A percentile compares a stretch with the other conserved stretches of the same genome.
phyloP scores from a whole-genome alignment of 1,284 basidiomycete species.

The Anthracocystis setariae region DNA sequence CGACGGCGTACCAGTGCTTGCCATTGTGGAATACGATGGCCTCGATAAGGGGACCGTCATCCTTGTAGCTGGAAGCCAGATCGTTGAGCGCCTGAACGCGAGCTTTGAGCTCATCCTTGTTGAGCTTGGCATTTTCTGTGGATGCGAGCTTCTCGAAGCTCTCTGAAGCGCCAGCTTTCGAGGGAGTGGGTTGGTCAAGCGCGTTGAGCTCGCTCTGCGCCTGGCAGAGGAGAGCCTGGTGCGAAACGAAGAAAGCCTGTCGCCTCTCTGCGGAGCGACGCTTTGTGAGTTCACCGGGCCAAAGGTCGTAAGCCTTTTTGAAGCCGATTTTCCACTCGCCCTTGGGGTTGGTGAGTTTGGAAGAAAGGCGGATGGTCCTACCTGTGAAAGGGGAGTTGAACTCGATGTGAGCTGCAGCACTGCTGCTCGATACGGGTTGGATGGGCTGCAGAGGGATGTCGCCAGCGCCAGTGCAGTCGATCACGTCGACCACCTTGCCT shows the following conservation, averaged over 20 bases:
- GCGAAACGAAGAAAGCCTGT: constrained; percentile 63
- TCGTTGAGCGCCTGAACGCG: constrained; percentile 63
- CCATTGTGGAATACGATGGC: constrained; percentile 67
- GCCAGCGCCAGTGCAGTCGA: constrained; percentile 67
- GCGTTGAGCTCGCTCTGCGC: constrained; percentile 57
- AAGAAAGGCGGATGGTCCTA: constrained; percentile 56
- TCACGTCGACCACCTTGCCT: constrained; percentile 67
- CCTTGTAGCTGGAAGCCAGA: constrained; percentile 57
- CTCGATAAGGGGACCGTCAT: constrained; percentile 67
- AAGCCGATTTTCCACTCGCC: constrained; percentile 66
- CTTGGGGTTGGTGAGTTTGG: constrained; percentile 59
- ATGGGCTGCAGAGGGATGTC: constrained; percentile 56
- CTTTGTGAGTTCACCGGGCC: constrained; percentile 64
- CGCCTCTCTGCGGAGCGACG: constrained; percentile 63
- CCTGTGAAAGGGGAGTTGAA: constrained; percentile 64
- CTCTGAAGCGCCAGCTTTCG: constrained; percentile 8
- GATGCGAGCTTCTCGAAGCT: constrained; percentile 10
- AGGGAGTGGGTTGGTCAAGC: constrained; percentile 21
- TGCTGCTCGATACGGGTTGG: constrained; percentile 24
- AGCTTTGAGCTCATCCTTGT: constrained; percentile 63
- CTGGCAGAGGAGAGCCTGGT: constrained; percentile 56
- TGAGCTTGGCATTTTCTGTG: constrained; percentile 32
- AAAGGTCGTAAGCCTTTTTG: constrained; percentile 67
- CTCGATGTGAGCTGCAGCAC: constrained; percentile 30
- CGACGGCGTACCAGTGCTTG: constrained; percentile 65